A percentile compares a stretch with the other conserved stretches of the same genome.
Evolutionary conservation across 2,329 filamentous ascomycete species (phyloP).

Genomic region (Knufia petricola): DNA sequence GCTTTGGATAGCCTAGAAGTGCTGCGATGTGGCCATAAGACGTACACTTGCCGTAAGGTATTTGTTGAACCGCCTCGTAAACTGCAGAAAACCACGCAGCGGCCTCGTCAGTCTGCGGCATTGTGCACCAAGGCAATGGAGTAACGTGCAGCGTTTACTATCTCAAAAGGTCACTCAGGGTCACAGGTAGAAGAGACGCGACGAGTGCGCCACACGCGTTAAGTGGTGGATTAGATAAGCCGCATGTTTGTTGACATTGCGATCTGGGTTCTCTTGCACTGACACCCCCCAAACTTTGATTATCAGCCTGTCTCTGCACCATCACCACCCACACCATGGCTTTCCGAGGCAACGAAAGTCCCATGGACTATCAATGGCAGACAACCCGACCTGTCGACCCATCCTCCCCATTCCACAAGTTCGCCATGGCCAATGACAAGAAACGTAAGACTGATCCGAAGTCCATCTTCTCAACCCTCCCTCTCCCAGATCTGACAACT

Average conservation of each 20-base stretch:
- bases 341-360: constrained; percentile 32
- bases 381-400: constrained; percentile 33
- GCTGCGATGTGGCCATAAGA: constrained; percentile 68
- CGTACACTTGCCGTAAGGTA: constrained; percentile 74
- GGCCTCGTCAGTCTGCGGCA: constrained; percentile 34
- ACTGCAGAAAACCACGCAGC: constrained; percentile 52
- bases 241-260: background rate
- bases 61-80: constrained; percentile 74
- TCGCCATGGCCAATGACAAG: constrained; percentile 33
- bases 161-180: too few relatives aligned
- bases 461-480: background rate
- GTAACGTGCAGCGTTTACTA: background rate
- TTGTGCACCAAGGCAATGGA: background rate
- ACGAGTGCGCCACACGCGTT: background rate
- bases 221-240: background rate
- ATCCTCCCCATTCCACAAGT: constrained; percentile 39
- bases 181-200: too few relatives aligned
- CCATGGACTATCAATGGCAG: constrained; percentile 45
- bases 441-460: constrained; percentile 30
- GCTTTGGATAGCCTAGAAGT: constrained; percentile 53
- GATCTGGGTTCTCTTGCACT: background rate
- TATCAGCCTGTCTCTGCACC: background rate
- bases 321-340: constrained; percentile 16
- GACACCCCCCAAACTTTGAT: background rate
- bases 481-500: constrained; percentile 8